Conservation (phyloP, 2,329 filamentous ascomycete species). For the Microdochium trichocladiopsis region DNA sequence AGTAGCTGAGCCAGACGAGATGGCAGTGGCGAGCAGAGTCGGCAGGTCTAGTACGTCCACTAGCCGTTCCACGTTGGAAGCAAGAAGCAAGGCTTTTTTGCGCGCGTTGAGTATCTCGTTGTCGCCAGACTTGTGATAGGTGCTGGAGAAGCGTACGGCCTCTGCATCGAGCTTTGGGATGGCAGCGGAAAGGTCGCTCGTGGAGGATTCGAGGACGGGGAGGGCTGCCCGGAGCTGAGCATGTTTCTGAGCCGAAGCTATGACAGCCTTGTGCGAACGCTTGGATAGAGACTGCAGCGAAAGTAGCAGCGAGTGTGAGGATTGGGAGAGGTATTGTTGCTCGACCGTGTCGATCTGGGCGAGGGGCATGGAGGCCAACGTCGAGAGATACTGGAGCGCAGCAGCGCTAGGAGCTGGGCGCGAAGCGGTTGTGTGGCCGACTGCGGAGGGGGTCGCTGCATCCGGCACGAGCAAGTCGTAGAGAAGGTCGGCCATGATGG, state of each 20-base stretch:
- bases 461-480: slow-evolving; percentile 66
- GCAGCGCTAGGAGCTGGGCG: slow-evolving; percentile 19
- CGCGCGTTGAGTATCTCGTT: slow-evolving; percentile 65
- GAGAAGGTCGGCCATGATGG: slow-evolving; percentile 60
- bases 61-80: slow-evolving; percentile 81
- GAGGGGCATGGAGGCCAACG: slow-evolving; percentile 70
- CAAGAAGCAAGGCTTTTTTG: slow-evolving; percentile 72
- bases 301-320: slow-evolving; percentile 71
- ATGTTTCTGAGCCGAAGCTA: slow-evolving; percentile 73
- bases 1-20: slow-evolving; percentile 48
- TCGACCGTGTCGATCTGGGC: slow-evolving; percentile 68
- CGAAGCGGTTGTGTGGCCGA: slow-evolving; percentile 27
- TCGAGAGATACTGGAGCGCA: slow-evolving; percentile 65
- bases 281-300: slow-evolving; percentile 85
- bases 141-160: slow-evolving; percentile 72
- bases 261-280: slow-evolving; percentile 78
- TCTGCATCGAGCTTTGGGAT: slow-evolving; percentile 75
- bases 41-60: slow-evolving; percentile 90
- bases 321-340: slow-evolving; percentile 71
- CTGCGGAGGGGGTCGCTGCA: no score
- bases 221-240: slow-evolving; percentile 65
- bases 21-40: slow-evolving; percentile 73
- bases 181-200: slow-evolving; percentile 58
- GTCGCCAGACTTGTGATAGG: slow-evolving; percentile 69
- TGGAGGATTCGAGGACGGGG: slow-evolving; percentile 60